phyloP scores from a whole-genome alignment of 2,329 filamentous ascomycete genomes.

The Mollisiaceae sp. region DNA sequence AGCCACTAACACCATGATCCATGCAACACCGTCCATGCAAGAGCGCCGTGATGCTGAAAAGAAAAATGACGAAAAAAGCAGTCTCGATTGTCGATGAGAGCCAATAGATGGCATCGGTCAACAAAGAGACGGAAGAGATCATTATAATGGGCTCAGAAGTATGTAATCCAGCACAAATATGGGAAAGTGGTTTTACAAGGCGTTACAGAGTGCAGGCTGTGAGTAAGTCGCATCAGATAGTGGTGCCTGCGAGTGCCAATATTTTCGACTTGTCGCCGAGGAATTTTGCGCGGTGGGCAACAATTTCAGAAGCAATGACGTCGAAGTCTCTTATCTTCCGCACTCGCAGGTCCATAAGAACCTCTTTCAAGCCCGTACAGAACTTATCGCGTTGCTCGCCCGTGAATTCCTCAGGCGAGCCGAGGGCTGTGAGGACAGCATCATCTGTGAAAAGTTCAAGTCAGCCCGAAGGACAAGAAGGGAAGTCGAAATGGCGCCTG shows the following conservation, averaged over 20 bases:
- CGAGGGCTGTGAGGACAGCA: constrained; percentile 74
- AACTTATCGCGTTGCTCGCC: constrained; percentile 66
- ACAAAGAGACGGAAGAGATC: constrained; percentile 13
- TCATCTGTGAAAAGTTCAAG: constrained; percentile 61
- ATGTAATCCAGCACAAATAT: constrained; percentile 23
- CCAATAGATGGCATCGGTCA: constrained; percentile 16
- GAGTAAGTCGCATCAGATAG: constrained; percentile 31
- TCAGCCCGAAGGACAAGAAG: constrained; percentile 46
- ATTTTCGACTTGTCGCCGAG: constrained; percentile 68
- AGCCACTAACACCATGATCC: constrained; percentile 27
- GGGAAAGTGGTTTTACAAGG: constrained; percentile 37
- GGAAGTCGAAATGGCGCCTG: constrained; percentile 32
- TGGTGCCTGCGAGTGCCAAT: constrained; percentile 56
- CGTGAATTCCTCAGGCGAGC: constrained; percentile 67
- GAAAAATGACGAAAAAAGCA: constrained; percentile 19
- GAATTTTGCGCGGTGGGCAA: constrained; percentile 69
- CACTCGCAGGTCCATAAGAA: constrained; percentile 64
- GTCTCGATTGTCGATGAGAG: constrained; percentile 8
- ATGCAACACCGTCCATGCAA: constrained; percentile 34
- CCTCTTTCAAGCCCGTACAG: constrained; percentile 62
- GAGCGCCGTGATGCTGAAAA: constrained; percentile 21
- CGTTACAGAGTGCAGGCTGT: constrained; percentile 19
- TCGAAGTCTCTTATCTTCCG: constrained; percentile 69
- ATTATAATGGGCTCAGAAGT: constrained; percentile 15
- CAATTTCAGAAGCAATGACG: constrained; percentile 68